phyloP scores from a whole-genome alignment of 495 filamentous ascomycete species.

The Daldinia childiae region DNA sequence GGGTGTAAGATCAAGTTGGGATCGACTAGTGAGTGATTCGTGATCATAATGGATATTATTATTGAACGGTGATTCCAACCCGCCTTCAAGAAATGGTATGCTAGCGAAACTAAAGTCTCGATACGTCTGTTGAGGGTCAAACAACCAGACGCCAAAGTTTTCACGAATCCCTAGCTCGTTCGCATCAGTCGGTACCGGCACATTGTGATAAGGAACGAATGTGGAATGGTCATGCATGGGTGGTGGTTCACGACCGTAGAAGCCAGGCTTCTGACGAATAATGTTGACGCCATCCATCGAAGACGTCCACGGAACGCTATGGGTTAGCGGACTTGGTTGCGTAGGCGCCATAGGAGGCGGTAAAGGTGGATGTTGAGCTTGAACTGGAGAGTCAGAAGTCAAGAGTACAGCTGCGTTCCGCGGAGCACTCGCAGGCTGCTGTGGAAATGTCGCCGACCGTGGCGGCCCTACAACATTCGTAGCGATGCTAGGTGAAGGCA shows the following conservation, averaged over 20 bases:
- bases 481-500: conserved; percentile 41
- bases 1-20: conserved; percentile 79
- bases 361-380: conserved; percentile 38
- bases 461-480: conserved; percentile 46
- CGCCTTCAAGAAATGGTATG: conserved; percentile 60
- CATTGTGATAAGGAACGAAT: conserved; percentile 49
- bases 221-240: conserved; percentile 49
- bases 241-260: conserved; percentile 50
- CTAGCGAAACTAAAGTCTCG: conserved; percentile 52
- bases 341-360: conserved; percentile 41
- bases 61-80: conserved; percentile 60
- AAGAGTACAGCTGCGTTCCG: conserved; percentile 60
- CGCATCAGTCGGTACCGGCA: conserved; percentile 49
- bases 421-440: conserved; percentile 51
- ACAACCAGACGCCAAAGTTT: conserved; percentile 62
- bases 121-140: conserved; percentile 55
- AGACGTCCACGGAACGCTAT: conserved; percentile 45
- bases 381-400: conserved; percentile 51
- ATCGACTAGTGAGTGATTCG: conserved; percentile 68
- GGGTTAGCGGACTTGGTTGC: conserved; percentile 38
- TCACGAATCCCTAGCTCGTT: conserved; percentile 50
- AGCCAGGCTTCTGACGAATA: conserved; percentile 56
- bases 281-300: conserved; percentile 55
- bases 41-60: conserved; percentile 63
- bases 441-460: conserved; percentile 48